Evolutionary conservation across 2,329 filamentous ascomycete species (phyloP).

Genomic region (Paraphaeosphaeria minitans): DNA sequence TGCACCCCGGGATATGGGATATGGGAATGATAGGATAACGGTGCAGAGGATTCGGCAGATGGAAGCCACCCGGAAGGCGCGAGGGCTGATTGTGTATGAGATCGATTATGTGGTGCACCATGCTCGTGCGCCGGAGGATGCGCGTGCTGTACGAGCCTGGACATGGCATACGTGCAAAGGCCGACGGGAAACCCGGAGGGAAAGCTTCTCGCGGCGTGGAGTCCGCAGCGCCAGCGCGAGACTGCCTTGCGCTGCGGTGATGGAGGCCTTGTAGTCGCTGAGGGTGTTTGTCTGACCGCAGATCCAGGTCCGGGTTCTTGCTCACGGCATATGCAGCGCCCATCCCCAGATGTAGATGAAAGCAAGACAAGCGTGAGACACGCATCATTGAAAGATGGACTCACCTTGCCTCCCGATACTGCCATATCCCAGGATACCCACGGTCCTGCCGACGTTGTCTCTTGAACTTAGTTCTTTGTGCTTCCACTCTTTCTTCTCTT

Average conservation of each 20-base stretch:
- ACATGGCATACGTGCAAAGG: not conserved
- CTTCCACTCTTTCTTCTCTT: conserved; percentile 62
- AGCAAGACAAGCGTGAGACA: conserved; percentile 4
- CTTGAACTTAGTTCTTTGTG: conserved; percentile 43
- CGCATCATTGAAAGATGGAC: conserved; percentile 18
- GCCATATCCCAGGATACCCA: conserved; percentile 67
- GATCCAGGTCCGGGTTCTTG: not conserved
- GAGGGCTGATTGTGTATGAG: not conserved
- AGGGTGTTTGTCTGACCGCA: not conserved
- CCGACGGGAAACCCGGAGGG: conserved; percentile 8
- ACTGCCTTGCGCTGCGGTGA: not conserved
- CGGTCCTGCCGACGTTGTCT: conserved; percentile 62
- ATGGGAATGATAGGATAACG: not conserved
- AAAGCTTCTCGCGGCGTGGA: conserved; percentile 14
- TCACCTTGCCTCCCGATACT: conserved; percentile 65
- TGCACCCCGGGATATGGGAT: not conserved
- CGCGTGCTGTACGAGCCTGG: not conserved
- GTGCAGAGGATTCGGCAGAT: not conserved
- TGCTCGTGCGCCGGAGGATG: conserved; percentile 10
- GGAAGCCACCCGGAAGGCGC: not conserved
- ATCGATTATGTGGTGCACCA: conserved; percentile 3
- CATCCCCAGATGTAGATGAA: not conserved
- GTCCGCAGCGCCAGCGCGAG: not conserved
- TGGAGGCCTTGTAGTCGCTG: not conserved
- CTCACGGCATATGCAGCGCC: not conserved